Base-by-base conservation (phyloP, 345 rosid species). In the Microcos paniculata region DNA sequence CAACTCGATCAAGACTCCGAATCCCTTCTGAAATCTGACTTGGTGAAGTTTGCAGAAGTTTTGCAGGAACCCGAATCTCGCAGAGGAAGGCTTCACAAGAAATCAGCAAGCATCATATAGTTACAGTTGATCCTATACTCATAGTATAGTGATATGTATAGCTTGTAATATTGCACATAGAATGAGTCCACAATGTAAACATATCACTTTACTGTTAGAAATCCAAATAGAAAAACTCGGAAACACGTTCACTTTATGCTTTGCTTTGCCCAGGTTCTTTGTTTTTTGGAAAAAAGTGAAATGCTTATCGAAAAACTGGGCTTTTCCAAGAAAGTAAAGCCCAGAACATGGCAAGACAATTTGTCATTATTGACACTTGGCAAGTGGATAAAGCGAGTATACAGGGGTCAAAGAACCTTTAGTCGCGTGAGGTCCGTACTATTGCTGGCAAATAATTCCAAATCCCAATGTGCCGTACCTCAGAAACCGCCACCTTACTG, bases 31-130 rank as follows among this genome's bases (percentile, higher is more conserved):
- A 89, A 83, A 81, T 81, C 81, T 1, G 91, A 93, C 64, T 59
- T 95, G 84, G 52, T 69, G 38, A 95, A 93, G 76, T 89, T 74
- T 19, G 97, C 99, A 0, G 86, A 84, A 64, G 97, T 72, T 35
- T 80, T 95, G 48, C 88, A 77, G 77, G 84, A 77, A 52, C 73
- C 91, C 4, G 84, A 80, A n/a, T 33, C 84, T 1, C 12, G 49
- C 33, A 51, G 79, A 35, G 73, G 78, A 35, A 80, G 45, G 46
- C 8, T 16, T 23, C 87, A 73, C 48, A 85, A 83, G 82, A 94
- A 83, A 72, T 77, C 91, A 8, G 83, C 80, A 23, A 15, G 84
- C 80, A 42, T 90, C 93, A 1, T 82, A 30, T 71, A 75, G 75
- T n/a, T 38, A 69, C 11, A 28, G 74, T 57, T 76, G 28, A 71